Evolutionary conservation across 495 filamentous ascomycete species (phyloP).

Genomic region (Xylaria longipes): DNA sequence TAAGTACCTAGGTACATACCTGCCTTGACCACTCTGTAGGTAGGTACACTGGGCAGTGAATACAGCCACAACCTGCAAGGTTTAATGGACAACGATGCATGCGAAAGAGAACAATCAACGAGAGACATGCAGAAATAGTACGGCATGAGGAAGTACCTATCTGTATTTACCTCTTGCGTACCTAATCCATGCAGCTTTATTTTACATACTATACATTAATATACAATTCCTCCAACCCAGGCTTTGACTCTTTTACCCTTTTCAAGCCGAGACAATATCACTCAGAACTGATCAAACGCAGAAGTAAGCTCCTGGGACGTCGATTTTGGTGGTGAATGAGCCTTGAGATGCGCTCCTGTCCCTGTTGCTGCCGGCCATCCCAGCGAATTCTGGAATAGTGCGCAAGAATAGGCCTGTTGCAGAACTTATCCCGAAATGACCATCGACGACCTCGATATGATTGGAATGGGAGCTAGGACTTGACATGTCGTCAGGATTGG

Average conservation of each 20-base stretch:
- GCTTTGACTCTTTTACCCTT: not conserved
- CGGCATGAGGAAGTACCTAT: too few species aligned
- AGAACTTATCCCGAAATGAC: conserved; percentile 52
- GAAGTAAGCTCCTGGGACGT: conserved; percentile 38
- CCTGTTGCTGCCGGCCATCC: not conserved
- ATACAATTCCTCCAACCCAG: not conserved
- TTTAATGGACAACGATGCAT: too few species aligned
- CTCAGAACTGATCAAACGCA: not conserved
- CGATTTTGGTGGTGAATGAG: conserved; percentile 46
- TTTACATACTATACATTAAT: not conserved
- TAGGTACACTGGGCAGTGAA: too few species aligned
- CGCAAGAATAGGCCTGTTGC: conserved; percentile 48
- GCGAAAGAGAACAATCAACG: too few species aligned
- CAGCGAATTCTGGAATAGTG: conserved; percentile 18
- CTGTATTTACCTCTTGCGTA: too few species aligned
- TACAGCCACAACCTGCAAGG: too few species aligned
- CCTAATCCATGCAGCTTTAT: not conserved
- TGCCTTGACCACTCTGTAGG: too few species aligned
- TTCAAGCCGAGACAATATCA: not conserved
- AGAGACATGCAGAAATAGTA: too few species aligned
- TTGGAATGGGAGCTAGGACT: not conserved
- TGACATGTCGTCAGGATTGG: conserved; percentile 27
- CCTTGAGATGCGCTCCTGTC: conserved; percentile 8
- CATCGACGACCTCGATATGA: conserved; percentile 29
- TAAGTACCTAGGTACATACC: too few species aligned